These are phyloP conservation scores for Elaeagnus macrophylla DNA, from an alignment of 306 rosid genomes.

Conservation along the genomic window DNA sequence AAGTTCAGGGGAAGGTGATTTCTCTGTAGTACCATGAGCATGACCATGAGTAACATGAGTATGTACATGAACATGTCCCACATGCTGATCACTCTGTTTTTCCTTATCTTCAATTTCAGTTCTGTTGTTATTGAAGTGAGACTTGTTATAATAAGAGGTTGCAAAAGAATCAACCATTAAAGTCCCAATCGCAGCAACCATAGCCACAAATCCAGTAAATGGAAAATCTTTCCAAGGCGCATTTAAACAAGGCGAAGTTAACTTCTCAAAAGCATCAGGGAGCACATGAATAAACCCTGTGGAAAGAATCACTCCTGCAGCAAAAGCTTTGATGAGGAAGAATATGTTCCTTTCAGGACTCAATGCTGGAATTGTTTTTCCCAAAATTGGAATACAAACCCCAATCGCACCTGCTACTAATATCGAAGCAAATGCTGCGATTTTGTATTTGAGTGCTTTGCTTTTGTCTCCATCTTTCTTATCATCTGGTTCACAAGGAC, in stretches of 20 bases:
- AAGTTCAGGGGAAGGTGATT: slow-evolving; percentile 24
- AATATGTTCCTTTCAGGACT: slow-evolving; percentile 50
- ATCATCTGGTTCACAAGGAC: slow-evolving; percentile 28
- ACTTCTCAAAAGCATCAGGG: slow-evolving; percentile 50
- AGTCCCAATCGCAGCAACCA: slow-evolving; percentile 64
- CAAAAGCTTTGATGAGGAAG: slow-evolving; percentile 57
- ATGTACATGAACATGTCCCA: slow-evolving; percentile 43
- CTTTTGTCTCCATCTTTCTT: slow-evolving; percentile 6
- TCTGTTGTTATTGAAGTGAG: slow-evolving; percentile 1
- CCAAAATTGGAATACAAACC: slow-evolving; percentile 49
- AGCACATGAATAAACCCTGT: slow-evolving; percentile 78
- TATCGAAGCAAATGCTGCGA: slow-evolving; percentile 44
- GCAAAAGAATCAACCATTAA: slow-evolving; percentile 71
- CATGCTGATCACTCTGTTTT: slow-evolving; percentile 16
- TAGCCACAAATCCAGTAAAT: slow-evolving; percentile 76
- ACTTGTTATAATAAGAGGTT: slow-evolving; percentile 38
- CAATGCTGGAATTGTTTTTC: slow-evolving; percentile 41
- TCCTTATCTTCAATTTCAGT: slow-evolving; percentile 21
- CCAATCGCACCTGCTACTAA: slow-evolving; percentile 48
- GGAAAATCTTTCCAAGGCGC: slow-evolving; percentile 64
- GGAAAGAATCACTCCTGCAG: slow-evolving; percentile 65
- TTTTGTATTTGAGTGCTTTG: slow-evolving; percentile 34
- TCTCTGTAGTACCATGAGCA: slow-evolving; percentile 35
- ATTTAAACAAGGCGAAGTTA: slow-evolving; percentile 33
- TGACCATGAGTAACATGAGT: slow-evolving; percentile 70